These are phyloP conservation scores for Pulveroboletus sp. DNA, from an alignment of 1,284 basidiomycete species.

Conservation along the genomic window DNA sequence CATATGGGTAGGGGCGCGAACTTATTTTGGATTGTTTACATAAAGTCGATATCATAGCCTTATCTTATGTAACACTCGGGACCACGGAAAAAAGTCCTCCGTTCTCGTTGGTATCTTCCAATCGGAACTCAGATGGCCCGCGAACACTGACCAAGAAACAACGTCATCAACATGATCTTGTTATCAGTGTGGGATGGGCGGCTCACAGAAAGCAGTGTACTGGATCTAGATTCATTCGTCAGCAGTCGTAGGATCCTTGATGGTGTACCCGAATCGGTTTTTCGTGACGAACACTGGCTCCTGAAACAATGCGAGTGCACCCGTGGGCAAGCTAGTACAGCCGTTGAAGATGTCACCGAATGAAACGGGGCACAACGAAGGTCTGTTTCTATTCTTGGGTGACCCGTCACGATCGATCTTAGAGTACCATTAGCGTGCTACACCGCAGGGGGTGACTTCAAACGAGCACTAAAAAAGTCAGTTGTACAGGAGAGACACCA, in stretches of 20 bases:
- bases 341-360: too few species aligned
- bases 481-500: too few species aligned
- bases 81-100: too few species aligned
- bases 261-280: too few species aligned
- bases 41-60: background rate
- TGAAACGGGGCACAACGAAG: background rate
- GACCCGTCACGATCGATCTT: background rate
- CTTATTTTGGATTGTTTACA: background rate
- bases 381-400: background rate
- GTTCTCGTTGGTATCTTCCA: background rate
- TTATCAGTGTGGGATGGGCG: too few species aligned
- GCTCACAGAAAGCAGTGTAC: background rate
- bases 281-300: background rate
- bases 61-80: too few species aligned
- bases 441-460: too few species aligned
- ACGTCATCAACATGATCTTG: background rate
- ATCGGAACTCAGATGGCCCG: background rate
- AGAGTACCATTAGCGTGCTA: too few species aligned
- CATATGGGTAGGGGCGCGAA: background rate
- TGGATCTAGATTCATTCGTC: background rate
- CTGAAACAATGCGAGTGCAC: background rate
- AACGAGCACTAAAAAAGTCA: too few species aligned
- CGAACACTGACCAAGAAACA: background rate
- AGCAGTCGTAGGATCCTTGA: background rate
- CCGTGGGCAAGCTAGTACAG: too few species aligned